Base-by-base conservation (phyloP, 352 stramenopile genomes). In the Phytophthora constricta region DNA sequence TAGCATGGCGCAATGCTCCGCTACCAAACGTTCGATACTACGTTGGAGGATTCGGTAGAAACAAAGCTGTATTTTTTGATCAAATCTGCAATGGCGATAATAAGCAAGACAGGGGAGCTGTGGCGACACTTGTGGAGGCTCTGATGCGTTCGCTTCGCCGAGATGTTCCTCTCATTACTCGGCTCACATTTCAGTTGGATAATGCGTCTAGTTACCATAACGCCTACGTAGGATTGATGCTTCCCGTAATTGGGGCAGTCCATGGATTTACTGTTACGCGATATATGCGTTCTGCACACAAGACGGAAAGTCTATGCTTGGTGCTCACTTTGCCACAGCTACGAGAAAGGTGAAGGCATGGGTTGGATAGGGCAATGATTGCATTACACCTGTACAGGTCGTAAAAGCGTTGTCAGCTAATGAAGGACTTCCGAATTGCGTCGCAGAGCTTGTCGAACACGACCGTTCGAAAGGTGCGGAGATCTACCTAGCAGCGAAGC, bases 41-140 rank as follows among this genome's bases (percentile, higher is more conserved):
- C 2, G n/a, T 5, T 26, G 51, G 37, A 28, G n/a, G n/a, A n/a
- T n/a, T n/a, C n/a, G n/a, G n/a, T n/a, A n/a, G n/a, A 58, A 23
- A 48, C 33, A 10, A 28, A 47, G 33, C 13, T 49, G 7, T 58
- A 58, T n/a, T n/a, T 16, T 26, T 53, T 5, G 22, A 62, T 28
- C 23, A 31, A 22, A 56, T 41, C 11, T 57, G 7, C 0, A 53
- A 26, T 57, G 17, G 45, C 1, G 43, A 55, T 28, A 62, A 58
- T 14, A 76, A 74, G 34, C 75, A 83, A 61, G 71, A 72, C 26
- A 43, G 45, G 17, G 57, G 45, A 22, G 13, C 61, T 2, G 58
- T 77, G 0, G 14, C 70, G 3, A 63, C 64, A 9, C 53, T 84
- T 14, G 26, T 79, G 10, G 72, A 81, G 48, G 69, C 62, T 11